These are phyloP conservation scores for Mucor mucedo DNA, from an alignment of 371 early-diverging fungal species.

Conservation along the genomic window DNA sequence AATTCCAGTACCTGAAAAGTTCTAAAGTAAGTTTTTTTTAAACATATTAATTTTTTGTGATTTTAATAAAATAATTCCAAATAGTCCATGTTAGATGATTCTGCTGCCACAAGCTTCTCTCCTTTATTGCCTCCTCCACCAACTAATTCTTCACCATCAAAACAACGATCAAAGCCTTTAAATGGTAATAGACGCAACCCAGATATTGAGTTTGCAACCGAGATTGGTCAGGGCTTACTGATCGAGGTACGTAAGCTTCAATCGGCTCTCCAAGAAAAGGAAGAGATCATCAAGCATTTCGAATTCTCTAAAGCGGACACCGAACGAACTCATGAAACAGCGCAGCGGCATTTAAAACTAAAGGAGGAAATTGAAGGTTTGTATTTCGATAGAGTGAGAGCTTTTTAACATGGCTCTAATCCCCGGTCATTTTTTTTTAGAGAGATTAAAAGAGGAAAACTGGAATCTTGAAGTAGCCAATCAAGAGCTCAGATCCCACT, in stretches of 20 bases:
- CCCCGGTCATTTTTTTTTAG: conserved; percentile 29
- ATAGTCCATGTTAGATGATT: conserved; percentile 10
- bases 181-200: conserved; percentile 47
- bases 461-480: conserved; percentile 68
- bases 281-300: conserved; percentile 64
- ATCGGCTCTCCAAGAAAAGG: conserved; percentile 58
- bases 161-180: conserved; percentile 42
- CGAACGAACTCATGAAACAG: conserved; percentile 58
- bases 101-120: conserved; percentile 9
- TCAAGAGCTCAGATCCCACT: conserved; percentile 58
- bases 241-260: conserved; percentile 57
- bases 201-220: conserved; percentile 63
- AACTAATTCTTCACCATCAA: conserved; percentile 43
- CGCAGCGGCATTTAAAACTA: conserved; percentile 23
- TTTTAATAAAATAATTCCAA: not conserved
- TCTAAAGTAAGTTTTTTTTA: conserved; percentile 10
- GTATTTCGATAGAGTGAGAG: not conserved
- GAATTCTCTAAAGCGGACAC: conserved; percentile 65
- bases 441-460: conserved; percentile 62
- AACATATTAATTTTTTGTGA: not conserved
- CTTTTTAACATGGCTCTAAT: no score
- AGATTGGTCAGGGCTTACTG: conserved; percentile 58
- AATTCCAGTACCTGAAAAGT: conserved; percentile 25
- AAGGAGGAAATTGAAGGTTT: conserved; percentile 64
- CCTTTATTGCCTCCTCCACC: conserved; percentile 42